phyloP scores from a whole-genome alignment of 768 basidiomycete genomes.

The Pluteus cervinus region DNA sequence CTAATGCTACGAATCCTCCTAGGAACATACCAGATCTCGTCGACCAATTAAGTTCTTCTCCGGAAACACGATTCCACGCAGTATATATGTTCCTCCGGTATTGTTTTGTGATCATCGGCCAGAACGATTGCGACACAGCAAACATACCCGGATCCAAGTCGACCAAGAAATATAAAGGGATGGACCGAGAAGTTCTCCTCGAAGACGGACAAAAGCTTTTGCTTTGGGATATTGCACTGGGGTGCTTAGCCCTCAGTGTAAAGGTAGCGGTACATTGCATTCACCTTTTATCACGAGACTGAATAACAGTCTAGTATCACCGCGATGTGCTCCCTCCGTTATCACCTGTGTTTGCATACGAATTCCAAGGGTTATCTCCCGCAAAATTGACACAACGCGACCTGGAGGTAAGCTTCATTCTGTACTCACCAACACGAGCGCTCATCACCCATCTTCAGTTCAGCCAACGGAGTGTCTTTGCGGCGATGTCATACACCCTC shows the following conservation, averaged over 20 bases:
- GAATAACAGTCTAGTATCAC: conserved; percentile 38
- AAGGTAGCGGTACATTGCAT: conserved; percentile 35
- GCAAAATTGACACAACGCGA: conserved; percentile 37
- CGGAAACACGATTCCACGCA: conserved; percentile 62
- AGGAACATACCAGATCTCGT: conserved; percentile 24
- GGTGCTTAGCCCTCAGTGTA: conserved; percentile 52
- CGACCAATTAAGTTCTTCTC: conserved; percentile 48
- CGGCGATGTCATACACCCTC: conserved; percentile 38
- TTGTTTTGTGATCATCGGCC: conserved; percentile 24
- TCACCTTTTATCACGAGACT: conserved; percentile 2
- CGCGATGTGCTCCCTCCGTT: conserved; percentile 58
- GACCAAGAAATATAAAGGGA: conserved; percentile 4
- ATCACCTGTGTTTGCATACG: conserved; percentile 40
- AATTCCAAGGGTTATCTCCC: conserved; percentile 46
- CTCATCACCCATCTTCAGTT: conserved; percentile 26
- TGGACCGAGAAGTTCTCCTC: no score
- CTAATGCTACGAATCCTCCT: conserved; percentile 10
- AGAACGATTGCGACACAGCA: conserved; percentile 3
- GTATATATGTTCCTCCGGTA: conserved; percentile 50
- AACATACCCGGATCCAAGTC: conserved; percentile 1
- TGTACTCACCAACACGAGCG: no score
- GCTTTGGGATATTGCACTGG: conserved; percentile 56
- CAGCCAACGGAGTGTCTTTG: conserved; percentile 52
- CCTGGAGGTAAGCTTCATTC: conserved; percentile 46
- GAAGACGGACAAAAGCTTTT: conserved; percentile 26